A percentile compares a stretch with the other conserved stretches of the same genome.
These are phyloP conservation scores for Heliamphora exappendiculata DNA, from an alignment of 148 eudicot genomes.

Conservation along the genomic window DNA sequence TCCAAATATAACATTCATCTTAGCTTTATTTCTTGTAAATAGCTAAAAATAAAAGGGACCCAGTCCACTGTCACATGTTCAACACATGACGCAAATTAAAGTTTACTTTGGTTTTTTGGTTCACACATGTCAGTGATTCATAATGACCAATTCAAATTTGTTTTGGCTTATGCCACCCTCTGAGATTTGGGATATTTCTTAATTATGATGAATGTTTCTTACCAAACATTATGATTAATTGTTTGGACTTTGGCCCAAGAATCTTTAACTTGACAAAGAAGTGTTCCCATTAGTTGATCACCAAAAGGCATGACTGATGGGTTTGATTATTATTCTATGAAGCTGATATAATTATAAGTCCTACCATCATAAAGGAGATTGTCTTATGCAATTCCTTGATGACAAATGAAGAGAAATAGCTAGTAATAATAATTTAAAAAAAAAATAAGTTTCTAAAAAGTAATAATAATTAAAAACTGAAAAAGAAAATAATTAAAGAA, in stretches of 20 bases:
- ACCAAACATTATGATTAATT: background rate
- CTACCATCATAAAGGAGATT: too few relatives aligned
- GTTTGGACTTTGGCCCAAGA: background rate
- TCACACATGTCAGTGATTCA: background rate
- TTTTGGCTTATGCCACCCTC: too few relatives aligned
- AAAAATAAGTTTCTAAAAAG: too few relatives aligned
- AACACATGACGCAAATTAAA: background rate
- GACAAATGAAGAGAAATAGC: too few relatives aligned
- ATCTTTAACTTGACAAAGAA: background rate
- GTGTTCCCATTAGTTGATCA: too few relatives aligned
- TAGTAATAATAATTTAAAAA: too few relatives aligned
- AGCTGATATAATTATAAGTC: too few relatives aligned
- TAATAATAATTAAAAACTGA: too few relatives aligned
- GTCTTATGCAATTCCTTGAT: too few relatives aligned
- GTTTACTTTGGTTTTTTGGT: background rate
- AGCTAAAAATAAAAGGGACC: background rate
- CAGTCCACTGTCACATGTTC: background rate
- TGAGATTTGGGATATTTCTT: background rate
- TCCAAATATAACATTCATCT: background rate
- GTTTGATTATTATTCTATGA: too few relatives aligned
- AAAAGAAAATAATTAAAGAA: too few relatives aligned
- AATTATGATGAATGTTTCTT: background rate
- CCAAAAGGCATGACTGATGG: too few relatives aligned
- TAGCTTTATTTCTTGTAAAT: background rate
- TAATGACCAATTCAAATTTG: background rate